Evolutionary conservation across 805 yeast genomes (phyloP).

Genomic region (Metschnikowia chrysomelidarum): DNA sequence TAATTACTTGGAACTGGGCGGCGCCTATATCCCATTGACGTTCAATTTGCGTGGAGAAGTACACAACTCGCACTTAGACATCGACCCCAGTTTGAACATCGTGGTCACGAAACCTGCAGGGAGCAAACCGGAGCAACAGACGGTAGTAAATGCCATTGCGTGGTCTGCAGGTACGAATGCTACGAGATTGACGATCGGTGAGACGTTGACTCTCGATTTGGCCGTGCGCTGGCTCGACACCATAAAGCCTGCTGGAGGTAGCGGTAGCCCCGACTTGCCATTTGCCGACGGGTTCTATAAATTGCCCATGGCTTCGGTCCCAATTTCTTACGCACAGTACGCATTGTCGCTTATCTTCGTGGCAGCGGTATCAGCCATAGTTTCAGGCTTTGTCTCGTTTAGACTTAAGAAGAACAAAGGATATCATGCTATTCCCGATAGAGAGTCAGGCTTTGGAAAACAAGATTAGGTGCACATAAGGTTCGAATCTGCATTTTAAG

Average conservation of each 20-base stretch:
- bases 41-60: slow-evolving; percentile 66
- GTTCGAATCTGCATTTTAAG: background rate
- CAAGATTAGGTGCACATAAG: slow-evolving; percentile 21
- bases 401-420: slow-evolving; percentile 22
- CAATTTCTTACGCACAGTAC: slow-evolving; percentile 26
- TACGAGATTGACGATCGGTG: slow-evolving; percentile 65
- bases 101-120: slow-evolving; percentile 41
- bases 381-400: slow-evolving; percentile 26
- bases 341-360: slow-evolving; percentile 21
- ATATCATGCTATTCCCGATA: slow-evolving; percentile 22
- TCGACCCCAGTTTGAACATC: slow-evolving; percentile 57
- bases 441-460: slow-evolving; percentile 23
- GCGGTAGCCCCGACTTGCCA: slow-evolving; percentile 26
- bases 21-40: slow-evolving; percentile 55
- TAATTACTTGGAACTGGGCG: slow-evolving; percentile 41
- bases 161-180: slow-evolving; percentile 63
- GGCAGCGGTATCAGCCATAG: slow-evolving; percentile 23
- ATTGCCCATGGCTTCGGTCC: slow-evolving; percentile 30
- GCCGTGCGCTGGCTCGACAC: slow-evolving; percentile 56
- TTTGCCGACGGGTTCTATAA: slow-evolving; percentile 40
- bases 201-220: slow-evolving; percentile 52
- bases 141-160: slow-evolving; percentile 54
- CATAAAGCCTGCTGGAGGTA: slow-evolving; percentile 22
- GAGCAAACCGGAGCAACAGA: slow-evolving; percentile 28
- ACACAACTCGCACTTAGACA: slow-evolving; percentile 64